These are phyloP conservation scores for Chalciporus chontae DNA, from an alignment of 768 basidiomycete species.

Conservation along the genomic window DNA sequence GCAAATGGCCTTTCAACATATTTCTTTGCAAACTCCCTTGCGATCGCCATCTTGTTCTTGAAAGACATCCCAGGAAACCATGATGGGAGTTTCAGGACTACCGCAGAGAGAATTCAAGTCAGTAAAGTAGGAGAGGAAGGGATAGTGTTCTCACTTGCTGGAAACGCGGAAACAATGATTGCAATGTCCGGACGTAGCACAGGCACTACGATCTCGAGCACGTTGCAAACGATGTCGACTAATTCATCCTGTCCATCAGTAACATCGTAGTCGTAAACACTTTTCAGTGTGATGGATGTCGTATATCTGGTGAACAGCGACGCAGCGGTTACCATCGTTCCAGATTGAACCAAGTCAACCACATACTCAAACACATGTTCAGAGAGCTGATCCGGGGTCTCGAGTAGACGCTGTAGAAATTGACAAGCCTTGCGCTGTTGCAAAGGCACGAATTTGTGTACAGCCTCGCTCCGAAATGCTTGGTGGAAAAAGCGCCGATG, in stretches of 20 bases:
- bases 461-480: constrained; percentile 20
- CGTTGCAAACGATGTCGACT: constrained; percentile 4
- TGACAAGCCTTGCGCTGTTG: constrained; percentile 10
- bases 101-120: too few relatives aligned
- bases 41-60: constrained; percentile 17
- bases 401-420: too few relatives aligned
- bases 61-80: constrained; percentile 25
- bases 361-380: too few relatives aligned
- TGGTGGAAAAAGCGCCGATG: constrained; percentile 29
- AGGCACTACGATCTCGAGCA: neutral
- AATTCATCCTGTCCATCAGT: constrained; percentile 14
- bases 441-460: constrained; percentile 27
- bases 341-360: too few relatives aligned
- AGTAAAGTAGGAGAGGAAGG: too few relatives aligned
- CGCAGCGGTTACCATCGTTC: too few relatives aligned
- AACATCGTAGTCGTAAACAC: constrained; percentile 20
- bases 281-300: constrained; percentile 14
- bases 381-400: too few relatives aligned
- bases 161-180: constrained; percentile 18
- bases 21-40: constrained; percentile 9
- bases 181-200: constrained; percentile 18
- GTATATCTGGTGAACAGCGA: constrained; percentile 29
- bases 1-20: constrained; percentile 16
- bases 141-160: neutral
- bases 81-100: constrained; percentile 18